Conservation (phyloP, 1,139 yeast species). For the Pichia kudriavzevii region DNA sequence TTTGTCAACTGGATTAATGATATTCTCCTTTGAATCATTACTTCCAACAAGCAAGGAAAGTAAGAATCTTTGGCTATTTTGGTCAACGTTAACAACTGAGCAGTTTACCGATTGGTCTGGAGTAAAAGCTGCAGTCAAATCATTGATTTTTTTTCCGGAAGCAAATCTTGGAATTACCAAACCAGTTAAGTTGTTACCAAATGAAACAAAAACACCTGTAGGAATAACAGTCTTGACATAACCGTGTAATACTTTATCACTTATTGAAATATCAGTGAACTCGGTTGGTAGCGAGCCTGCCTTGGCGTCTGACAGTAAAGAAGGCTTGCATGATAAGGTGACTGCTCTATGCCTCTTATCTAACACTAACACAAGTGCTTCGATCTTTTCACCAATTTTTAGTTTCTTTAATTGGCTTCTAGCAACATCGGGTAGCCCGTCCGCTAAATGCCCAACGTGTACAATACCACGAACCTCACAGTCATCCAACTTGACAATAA, state of each 20-base stretch:
- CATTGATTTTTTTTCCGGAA: conserved; percentile 45
- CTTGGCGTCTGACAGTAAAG: conserved; percentile 61
- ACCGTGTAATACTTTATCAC: conserved; percentile 54
- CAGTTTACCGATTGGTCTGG: conserved; percentile 60
- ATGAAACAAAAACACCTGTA: conserved; percentile 76
- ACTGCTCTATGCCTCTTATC: conserved; percentile 55
- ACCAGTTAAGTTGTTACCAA: conserved; percentile 77
- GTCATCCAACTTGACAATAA: conserved; percentile 56
- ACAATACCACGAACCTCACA: conserved; percentile 63
- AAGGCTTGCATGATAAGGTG: conserved; percentile 55
- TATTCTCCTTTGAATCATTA: conserved; percentile 24
- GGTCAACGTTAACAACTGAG: conserved; percentile 55
- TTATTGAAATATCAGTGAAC: conserved; percentile 49
- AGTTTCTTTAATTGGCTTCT: conserved; percentile 54
- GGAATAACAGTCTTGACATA: conserved; percentile 70
- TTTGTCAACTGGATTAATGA: conserved; percentile 55
- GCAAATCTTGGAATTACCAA: conserved; percentile 75
- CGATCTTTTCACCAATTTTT: conserved; percentile 52
- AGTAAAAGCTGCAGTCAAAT: conserved; percentile 49
- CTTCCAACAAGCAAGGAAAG: conserved; percentile 43
- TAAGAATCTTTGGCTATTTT: conserved; percentile 62
- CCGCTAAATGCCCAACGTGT: conserved; percentile 67
- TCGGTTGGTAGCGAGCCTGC: conserved; percentile 46
- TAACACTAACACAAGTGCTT: conserved; percentile 61
- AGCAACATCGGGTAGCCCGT: conserved; percentile 66